Base-by-base conservation (phyloP, 2,329 filamentous ascomycete species). In the Calonectria naviculata region DNA sequence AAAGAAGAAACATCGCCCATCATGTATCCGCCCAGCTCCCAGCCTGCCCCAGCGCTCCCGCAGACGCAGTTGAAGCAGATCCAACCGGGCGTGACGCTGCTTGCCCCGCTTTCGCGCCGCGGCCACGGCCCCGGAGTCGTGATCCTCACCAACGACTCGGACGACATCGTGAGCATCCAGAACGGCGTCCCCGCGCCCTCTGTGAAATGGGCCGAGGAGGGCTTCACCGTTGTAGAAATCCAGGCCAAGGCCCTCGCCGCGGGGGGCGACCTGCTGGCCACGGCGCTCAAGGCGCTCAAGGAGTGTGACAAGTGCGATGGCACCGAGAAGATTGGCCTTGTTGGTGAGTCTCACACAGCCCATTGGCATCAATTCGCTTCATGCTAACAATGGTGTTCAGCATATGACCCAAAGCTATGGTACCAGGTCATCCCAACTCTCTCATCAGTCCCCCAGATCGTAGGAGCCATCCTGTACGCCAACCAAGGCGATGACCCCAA, bases 181-280 rank as follows among this genome's bases (percentile, higher is more conserved):
- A 76, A 78, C 73, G 81, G 68, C 71, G 84, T 85, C 65, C 91
- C 92, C 0, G 85, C 87, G 10, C 89, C 90, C 0, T 76, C 89
- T 17, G 78, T 89, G 71, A 94, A 94, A 81, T 94, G 92, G 92
- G 92, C 91, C 0, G 92, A 94, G 78, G 92, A 94, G 79, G 91
- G 92, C 0, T 93, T 89, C 74, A 84, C 88, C 0, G 90, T 93
- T 4, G 89, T 84, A 0, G 87, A 92, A 78, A 78, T 93, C 0
- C 78, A 82, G 2, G 76, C 83, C 1, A 74, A 73, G n/a, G 58
- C 73, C 31, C 26, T 76, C 13, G 52, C 67, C 2, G 24, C 31
- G 46, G 73, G 8, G 10, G 71, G 21, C 19, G 63, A 38, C n/a
- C 21, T 72, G 19, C 58, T 81, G 0, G 28, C 38, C 6, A 64